Evolutionary conservation across 2,329 filamentous ascomycete genomes (phyloP), one percentile per base, ranked within the genome.

Genomic region (Penicillium paneum): DNA sequence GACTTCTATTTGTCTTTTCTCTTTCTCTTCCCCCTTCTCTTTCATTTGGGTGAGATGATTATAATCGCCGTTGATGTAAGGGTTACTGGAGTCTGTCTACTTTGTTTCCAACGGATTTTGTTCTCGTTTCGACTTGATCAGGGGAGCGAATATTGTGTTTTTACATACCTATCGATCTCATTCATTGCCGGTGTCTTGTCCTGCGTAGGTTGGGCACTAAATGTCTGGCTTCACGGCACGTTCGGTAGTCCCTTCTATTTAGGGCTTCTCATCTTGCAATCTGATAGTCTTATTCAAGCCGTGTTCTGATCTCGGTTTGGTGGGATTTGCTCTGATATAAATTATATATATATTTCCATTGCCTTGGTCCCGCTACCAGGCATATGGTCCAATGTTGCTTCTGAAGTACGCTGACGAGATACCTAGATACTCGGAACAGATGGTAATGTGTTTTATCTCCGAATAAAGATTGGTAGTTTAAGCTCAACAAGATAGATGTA

Each of bases 1-100:
- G 21, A 24, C 21, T 24, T 55, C 31, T 54, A 24, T 21, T 54
- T 51, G 28, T 52, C 12, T 42, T 38, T 24, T 45, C 49, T 35
- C 13, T 19, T 40, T 49, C 49, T 35, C 43, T 52, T 42, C 49
- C 48, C 56, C 56, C 28, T 36, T 21, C 6, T 24, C 5, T 40
- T 24, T 12, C 6, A 6, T 3, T 11, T 32, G 31, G 7, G 35
- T 21, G 35, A 13, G 12, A 34, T 42, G 44, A 34, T 13, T 28
- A 35, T 42, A 41, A 7, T 36, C 21, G 38, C 24, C 12, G 31
- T 36, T 28, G 24, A 31, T 39, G 39, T 43, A 49, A 54, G 40
- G 39, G n/a, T 36, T 48, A n/a, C 26, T 39, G 46, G 46, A 24
- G 52, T 49, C 13, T 43, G 42, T 42, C 34, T 40, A 17, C 28